These are phyloP conservation scores for Pestalotiopsis sp. DNA, from an alignment of 2,329 filamentous ascomycete genomes.

Conservation along the genomic window DNA sequence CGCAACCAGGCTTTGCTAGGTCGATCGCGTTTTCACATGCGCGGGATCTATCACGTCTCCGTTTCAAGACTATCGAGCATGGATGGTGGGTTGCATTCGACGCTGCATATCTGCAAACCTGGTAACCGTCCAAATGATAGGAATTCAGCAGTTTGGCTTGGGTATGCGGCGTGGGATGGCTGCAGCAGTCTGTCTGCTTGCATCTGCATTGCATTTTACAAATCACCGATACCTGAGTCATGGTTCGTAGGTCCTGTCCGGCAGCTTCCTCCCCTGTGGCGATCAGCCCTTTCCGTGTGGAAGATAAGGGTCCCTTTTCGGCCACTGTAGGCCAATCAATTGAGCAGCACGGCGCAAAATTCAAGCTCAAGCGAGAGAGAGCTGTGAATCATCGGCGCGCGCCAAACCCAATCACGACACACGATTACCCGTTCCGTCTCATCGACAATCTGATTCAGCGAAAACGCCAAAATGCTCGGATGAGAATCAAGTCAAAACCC, in stretches of 20 bases:
- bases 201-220: neutral
- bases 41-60: neutral
- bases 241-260: neutral
- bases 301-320: neutral
- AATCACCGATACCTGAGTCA: neutral
- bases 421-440: neutral
- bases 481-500: neutral
- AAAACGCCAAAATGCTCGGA: neutral
- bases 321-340: neutral
- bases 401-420: neutral
- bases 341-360: neutral
- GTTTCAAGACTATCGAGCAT: neutral
- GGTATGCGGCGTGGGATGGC: slow-evolving; percentile 3
- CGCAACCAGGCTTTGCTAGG: neutral
- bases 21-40: slow-evolving; percentile 8
- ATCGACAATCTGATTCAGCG: neutral
- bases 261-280: slow-evolving; percentile 1
- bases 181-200: neutral
- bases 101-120: neutral
- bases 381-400: neutral
- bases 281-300: neutral
- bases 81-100: neutral
- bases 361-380: neutral
- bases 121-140: neutral
- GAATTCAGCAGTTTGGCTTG: neutral